These are phyloP conservation scores for Salvia sclarea DNA, from an alignment of 305 asterid species.

Conservation along the genomic window DNA sequence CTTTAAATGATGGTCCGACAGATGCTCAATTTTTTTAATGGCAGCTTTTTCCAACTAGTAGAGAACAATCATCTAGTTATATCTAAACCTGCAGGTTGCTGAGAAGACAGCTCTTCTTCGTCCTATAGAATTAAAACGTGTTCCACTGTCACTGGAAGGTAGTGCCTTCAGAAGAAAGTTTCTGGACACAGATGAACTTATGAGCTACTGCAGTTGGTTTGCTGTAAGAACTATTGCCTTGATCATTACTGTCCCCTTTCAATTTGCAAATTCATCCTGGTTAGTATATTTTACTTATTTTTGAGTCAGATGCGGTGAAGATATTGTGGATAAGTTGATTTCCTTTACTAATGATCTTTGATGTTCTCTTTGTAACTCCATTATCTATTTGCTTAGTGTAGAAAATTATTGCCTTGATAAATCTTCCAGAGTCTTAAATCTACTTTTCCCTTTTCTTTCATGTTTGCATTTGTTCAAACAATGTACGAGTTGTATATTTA, in stretches of 20 bases:
- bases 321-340: background rate
- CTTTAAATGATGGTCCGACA: no score
- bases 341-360: background rate
- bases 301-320: background rate
- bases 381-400: background rate
- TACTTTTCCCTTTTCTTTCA: conserved; percentile 1
- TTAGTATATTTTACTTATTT: background rate
- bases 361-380: background rate
- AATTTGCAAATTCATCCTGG: conserved; percentile 20
- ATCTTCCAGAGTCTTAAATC: background rate
- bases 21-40: background rate
- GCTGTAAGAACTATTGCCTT: conserved; percentile 64
- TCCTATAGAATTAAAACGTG: conserved; percentile 80
- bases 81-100: conserved; percentile 72
- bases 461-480: conserved; percentile 15
- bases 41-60: conserved; percentile 17
- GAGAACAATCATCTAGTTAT: conserved; percentile 21
- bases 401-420: background rate
- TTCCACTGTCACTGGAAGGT: conserved; percentile 90
- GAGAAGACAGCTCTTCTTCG: conserved; percentile 96
- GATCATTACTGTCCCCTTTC: conserved; percentile 11
- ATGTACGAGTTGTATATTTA: background rate
- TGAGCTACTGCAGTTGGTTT: conserved; percentile 99
- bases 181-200: conserved; percentile 89
- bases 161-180: conserved; percentile 89